Percentiles rank a stretch among this genome's conserved stretches.
Conservation (phyloP, 2,329 filamentous ascomycete genomes). For the Colletotrichum zoysiae region DNA sequence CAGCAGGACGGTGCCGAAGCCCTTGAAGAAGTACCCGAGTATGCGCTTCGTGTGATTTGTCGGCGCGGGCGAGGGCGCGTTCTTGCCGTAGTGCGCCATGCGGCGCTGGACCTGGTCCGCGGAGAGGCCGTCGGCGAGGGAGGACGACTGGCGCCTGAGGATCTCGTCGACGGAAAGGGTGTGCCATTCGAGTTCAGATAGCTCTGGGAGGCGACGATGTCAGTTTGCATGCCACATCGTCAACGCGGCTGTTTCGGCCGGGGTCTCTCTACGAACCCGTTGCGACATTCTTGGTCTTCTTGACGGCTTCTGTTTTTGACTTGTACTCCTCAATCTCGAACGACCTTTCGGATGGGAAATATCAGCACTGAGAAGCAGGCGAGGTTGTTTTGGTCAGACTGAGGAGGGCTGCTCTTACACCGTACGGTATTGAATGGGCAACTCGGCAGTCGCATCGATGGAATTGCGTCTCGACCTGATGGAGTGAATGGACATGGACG, state of each 20-base stretch:
- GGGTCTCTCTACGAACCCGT: constrained; percentile 52
- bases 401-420: constrained; percentile 54
- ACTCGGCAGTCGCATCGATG: constrained; percentile 56
- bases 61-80: constrained; percentile 74
- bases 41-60: constrained; percentile 70
- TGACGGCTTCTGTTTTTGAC: constrained; percentile 52
- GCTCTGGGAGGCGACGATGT: constrained; percentile 56
- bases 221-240: constrained; percentile 2
- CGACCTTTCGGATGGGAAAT: constrained; percentile 52
- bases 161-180: constrained; percentile 69
- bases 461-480: constrained; percentile 52
- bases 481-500: constrained; percentile 58
- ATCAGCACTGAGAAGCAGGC: constrained; percentile 13
- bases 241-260: background rate
- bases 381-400: constrained; percentile 23
- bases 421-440: constrained; percentile 69
- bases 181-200: constrained; percentile 77
- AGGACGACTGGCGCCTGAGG: constrained; percentile 69
- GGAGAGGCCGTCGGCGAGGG: constrained; percentile 70
- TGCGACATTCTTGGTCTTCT: constrained; percentile 59
- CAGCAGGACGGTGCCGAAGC: constrained; percentile 80
- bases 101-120: constrained; percentile 67
- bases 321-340: constrained; percentile 67
- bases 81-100: constrained; percentile 72
- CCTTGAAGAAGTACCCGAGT: constrained; percentile 80